Base-by-base conservation (phyloP, 495 filamentous ascomycete species). In the Pyrenopolyporus hunteri region DNA sequence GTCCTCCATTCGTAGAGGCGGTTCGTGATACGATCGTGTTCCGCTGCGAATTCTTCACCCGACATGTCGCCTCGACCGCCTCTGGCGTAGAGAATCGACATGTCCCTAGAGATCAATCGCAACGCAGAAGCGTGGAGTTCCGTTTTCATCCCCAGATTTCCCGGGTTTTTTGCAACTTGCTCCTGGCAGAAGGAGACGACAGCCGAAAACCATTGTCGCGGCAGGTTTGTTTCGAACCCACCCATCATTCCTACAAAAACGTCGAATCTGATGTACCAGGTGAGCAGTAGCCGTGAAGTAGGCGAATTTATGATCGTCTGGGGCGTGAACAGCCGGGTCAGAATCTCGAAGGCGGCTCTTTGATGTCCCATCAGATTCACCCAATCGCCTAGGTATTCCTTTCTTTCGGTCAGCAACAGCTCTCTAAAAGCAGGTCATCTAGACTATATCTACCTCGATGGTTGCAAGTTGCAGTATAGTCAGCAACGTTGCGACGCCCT, bases 361-460 rank as follows among this genome's bases (percentile, higher is more conserved):
- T 97, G 92, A 73, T 98, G 94, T 26, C 91, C 89, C 68, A 93
- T 84, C 36, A 97, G 79, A 66, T 93, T 97, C 47, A 91, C 83
- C 90, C 90, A 97, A 68, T 98, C 94, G 6, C 94, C 94, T 51
- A 97, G 82, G 65, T 90, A 94, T 76, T 97, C 94, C 93, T 98
- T 67, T n/a, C 19, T 63, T 39, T 5, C 43, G 8, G 42, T 75
- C 74, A 62, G 80, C 65, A 63, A 53, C 7, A 13, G 22, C 25
- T 49, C 23, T 17, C 14, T 42, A 6, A 28, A 52, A 19, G 14
- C 11, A 31, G 32, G n/a, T 46, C 19, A 7, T 47, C 32, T 19
- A 16, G 22, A 39, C 26, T 44, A 40, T 22, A 14, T 77, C 70
- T 81, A 97, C 93, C 85, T 98, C 94, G 57, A 97, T 92, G 6